Percentiles rank a stretch among this genome's conserved stretches.
These are phyloP conservation scores for Bonia amplexicaulis DNA, from an alignment of 176 grass and related monocot species.

Conservation along the genomic window DNA sequence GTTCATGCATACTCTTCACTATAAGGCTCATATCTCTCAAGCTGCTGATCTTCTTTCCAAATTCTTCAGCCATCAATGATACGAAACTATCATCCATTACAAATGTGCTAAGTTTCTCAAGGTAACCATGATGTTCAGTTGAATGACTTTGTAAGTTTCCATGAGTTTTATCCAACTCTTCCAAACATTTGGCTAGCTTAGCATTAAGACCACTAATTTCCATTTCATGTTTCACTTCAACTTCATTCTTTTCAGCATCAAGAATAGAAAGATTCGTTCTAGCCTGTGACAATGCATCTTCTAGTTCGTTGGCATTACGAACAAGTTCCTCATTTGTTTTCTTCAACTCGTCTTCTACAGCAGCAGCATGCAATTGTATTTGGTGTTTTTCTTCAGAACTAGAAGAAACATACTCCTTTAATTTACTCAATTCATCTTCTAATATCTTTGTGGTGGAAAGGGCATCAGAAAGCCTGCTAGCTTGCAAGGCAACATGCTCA, in stretches of 20 bases:
- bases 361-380: slow-evolving; percentile 42
- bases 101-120: slow-evolving; percentile 62
- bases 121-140: slow-evolving; percentile 52
- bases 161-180: slow-evolving; percentile 60
- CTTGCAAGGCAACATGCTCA: slow-evolving; percentile 46
- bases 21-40: slow-evolving; percentile 67
- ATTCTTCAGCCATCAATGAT: slow-evolving; percentile 61
- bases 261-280: slow-evolving; percentile 45
- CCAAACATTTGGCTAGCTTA: slow-evolving; percentile 58
- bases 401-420: slow-evolving; percentile 59
- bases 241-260: slow-evolving; percentile 58
- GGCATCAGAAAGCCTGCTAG: slow-evolving; percentile 46
- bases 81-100: slow-evolving; percentile 53
- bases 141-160: slow-evolving; percentile 59
- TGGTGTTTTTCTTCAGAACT: slow-evolving; percentile 64
- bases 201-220: slow-evolving; percentile 56
- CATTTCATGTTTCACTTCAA: slow-evolving; percentile 45
- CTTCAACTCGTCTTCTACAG: slow-evolving; percentile 70
- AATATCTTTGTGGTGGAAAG: slow-evolving; percentile 48
- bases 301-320: slow-evolving; percentile 52
- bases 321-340: slow-evolving; percentile 69
- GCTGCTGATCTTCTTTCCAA: slow-evolving; percentile 53
- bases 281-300: slow-evolving; percentile 59
- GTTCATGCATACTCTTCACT: slow-evolving; percentile 67
- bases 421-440: slow-evolving; percentile 61